Evolutionary conservation across 2,329 filamentous ascomycete species (phyloP).

Genomic region (Apiospora phragmitis): DNA sequence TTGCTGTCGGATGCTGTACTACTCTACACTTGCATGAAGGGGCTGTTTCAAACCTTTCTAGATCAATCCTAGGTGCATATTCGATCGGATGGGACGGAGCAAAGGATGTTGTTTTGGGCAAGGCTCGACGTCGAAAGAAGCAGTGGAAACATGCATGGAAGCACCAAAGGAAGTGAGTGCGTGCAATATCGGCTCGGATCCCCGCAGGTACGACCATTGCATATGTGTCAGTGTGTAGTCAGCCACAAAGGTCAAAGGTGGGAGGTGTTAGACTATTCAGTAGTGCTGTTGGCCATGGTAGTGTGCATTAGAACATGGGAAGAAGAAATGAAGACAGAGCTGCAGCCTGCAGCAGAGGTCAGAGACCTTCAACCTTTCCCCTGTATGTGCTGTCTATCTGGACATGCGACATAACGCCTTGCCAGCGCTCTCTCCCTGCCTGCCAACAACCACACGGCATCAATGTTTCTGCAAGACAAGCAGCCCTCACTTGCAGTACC

Average conservation of each 20-base stretch:
- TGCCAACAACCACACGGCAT: not conserved
- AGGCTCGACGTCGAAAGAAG: constrained; percentile 7
- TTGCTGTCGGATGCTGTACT: not conserved
- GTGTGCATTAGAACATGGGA: not conserved
- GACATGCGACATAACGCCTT: not conserved
- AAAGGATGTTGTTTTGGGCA: constrained; percentile 6
- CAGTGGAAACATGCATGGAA: constrained; percentile 24
- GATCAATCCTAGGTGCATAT: constrained; percentile 7
- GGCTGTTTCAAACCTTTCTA: constrained; percentile 12
- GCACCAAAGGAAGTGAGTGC: constrained; percentile 13
- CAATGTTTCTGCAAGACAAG: not conserved
- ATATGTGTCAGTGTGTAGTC: constrained; percentile 1
- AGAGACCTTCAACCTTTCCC: not conserved
- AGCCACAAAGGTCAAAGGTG: not conserved
- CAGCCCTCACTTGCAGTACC: not conserved
- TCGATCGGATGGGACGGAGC: constrained; percentile 7
- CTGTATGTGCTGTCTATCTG: not conserved
- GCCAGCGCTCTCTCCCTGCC: not conserved
- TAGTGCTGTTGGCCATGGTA: not conserved
- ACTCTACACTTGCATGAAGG: constrained; percentile 9
- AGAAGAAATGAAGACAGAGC: not conserved
- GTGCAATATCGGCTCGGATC: constrained; percentile 2
- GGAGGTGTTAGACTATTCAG: not conserved
- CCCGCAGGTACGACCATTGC: not conserved
- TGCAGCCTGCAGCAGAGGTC: not conserved